These are phyloP conservation scores for Exophiala xenobiotica DNA, from an alignment of 2,329 filamentous ascomycete genomes.

Conservation along the genomic window DNA sequence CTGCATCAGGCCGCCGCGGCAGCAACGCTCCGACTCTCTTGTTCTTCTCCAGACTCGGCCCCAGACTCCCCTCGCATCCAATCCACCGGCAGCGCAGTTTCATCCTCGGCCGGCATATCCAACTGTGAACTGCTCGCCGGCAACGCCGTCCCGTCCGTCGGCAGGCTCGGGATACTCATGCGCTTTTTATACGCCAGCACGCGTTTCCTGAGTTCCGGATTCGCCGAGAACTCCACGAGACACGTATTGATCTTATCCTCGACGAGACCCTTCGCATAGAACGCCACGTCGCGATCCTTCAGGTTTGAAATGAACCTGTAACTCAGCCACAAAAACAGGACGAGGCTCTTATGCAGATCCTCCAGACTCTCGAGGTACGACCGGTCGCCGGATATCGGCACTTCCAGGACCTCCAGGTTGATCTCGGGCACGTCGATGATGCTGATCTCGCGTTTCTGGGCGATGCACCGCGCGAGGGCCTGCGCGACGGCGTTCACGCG, in stretches of 20 bases:
- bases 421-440: constrained; percentile 71
- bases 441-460: constrained; percentile 63
- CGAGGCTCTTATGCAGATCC: constrained; percentile 74
- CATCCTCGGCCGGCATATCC: constrained; percentile 6
- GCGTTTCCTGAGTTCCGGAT: constrained; percentile 28
- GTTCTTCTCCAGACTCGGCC: constrained; percentile 1
- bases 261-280: constrained; percentile 73
- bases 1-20: background rate
- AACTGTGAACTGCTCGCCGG: background rate
- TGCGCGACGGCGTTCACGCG: constrained; percentile 50
- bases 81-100: constrained; percentile 11
- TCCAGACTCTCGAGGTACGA: constrained; percentile 70
- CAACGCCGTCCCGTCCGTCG: constrained; percentile 1
- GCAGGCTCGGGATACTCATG: constrained; percentile 9
- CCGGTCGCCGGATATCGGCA: constrained; percentile 44
- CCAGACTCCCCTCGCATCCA: constrained; percentile 8
- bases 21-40: background rate
- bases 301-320: constrained; percentile 85
- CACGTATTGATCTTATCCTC: constrained; percentile 71
- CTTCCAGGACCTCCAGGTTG: constrained; percentile 71
- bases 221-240: constrained; percentile 57
- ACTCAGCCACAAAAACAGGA: constrained; percentile 88
- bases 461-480: constrained; percentile 68
- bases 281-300: constrained; percentile 69
- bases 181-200: constrained; percentile 20